Percentiles rank a stretch among this genome's conserved stretches.
phyloP scores from a whole-genome alignment of 495 filamentous ascomycete species.

The Podospora appendiculata region DNA sequence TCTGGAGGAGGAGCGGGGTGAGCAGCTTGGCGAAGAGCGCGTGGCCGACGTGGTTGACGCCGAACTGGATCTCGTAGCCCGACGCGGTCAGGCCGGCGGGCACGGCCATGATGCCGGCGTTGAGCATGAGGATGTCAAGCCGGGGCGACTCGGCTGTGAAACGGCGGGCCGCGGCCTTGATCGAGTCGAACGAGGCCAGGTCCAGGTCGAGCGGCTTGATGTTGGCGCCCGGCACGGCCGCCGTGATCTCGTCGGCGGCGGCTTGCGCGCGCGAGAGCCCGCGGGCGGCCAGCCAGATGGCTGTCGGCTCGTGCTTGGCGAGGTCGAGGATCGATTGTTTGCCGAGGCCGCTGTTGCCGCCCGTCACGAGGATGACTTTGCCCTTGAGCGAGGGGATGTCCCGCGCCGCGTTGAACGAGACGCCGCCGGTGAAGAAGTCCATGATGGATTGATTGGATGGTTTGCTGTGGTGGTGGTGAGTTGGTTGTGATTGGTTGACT shows the following conservation, averaged over 20 bases:
- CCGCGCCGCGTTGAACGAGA: constrained; percentile 31
- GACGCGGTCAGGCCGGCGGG: constrained; percentile 46
- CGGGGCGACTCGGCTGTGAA: constrained; percentile 14
- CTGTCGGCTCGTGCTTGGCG: constrained; percentile 32
- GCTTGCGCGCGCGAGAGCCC: constrained; percentile 26
- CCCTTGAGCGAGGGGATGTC: constrained; percentile 51
- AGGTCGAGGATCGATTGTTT: constrained; percentile 56
- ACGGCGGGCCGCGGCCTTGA: constrained; percentile 13
- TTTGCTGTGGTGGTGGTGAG: too few relatives aligned
- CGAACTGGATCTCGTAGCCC: constrained; percentile 63
- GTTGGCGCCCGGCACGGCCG: neutral
- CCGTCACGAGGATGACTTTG: constrained; percentile 57
- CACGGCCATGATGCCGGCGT: constrained; percentile 62
- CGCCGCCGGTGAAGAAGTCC: constrained; percentile 1
- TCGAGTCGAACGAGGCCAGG: constrained; percentile 15
- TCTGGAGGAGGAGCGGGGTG: constrained; percentile 47
- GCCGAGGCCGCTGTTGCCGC: constrained; percentile 60
- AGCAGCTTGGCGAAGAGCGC: constrained; percentile 57
- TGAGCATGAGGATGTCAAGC: constrained; percentile 41
- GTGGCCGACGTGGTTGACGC: constrained; percentile 63
- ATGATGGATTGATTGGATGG: too few relatives aligned
- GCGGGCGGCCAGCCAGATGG: constrained; percentile 60
- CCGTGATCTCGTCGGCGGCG: constrained; percentile 14
- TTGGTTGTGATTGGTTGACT: too few relatives aligned
- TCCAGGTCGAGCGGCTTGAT: constrained; percentile 23